These are phyloP conservation scores for Pythium sp. DNA, from an alignment of 352 stramenopile species.

Conservation along the genomic window DNA sequence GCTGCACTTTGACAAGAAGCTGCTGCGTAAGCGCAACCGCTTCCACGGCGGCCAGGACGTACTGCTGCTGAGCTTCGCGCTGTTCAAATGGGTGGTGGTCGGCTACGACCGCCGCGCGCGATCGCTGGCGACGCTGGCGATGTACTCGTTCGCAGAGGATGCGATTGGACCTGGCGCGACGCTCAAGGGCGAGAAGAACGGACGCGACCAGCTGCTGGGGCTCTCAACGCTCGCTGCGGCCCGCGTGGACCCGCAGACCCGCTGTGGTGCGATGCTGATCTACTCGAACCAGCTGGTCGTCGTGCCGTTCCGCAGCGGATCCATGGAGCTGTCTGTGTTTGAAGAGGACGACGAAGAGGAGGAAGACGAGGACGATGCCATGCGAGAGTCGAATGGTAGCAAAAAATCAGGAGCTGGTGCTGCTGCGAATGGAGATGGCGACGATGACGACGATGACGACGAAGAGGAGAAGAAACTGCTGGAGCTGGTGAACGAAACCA, in stretches of 20 bases:
- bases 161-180: constrained; percentile 77
- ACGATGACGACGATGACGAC: constrained; percentile 77
- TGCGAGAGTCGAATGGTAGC: constrained; percentile 3
- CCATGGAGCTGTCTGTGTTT: constrained; percentile 77
- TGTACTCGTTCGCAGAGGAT: constrained; percentile 82
- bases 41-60: constrained; percentile 74
- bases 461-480: constrained; percentile 79
- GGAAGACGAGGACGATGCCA: constrained; percentile 43
- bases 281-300: constrained; percentile 83
- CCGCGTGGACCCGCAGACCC: constrained; percentile 69
- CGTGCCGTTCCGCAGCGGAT: constrained; percentile 77
- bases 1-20: constrained; percentile 59
- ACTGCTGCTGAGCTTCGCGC: constrained; percentile 70
- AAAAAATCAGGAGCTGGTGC: neutral
- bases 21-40: constrained; percentile 67
- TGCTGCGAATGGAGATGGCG: constrained; percentile 8
- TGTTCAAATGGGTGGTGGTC: constrained; percentile 81
- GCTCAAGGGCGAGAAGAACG: constrained; percentile 77
- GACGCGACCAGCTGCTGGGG: constrained; percentile 69
- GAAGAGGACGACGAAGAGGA: constrained; percentile 76
- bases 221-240: constrained; percentile 48
- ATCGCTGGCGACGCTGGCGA: constrained; percentile 58
- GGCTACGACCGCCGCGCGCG: constrained; percentile 59
- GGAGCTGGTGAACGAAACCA: constrained; percentile 71
- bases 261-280: constrained; percentile 79